Conservation (phyloP, 805 yeast genomes). For the Ogataea haglerorum region DNA sequence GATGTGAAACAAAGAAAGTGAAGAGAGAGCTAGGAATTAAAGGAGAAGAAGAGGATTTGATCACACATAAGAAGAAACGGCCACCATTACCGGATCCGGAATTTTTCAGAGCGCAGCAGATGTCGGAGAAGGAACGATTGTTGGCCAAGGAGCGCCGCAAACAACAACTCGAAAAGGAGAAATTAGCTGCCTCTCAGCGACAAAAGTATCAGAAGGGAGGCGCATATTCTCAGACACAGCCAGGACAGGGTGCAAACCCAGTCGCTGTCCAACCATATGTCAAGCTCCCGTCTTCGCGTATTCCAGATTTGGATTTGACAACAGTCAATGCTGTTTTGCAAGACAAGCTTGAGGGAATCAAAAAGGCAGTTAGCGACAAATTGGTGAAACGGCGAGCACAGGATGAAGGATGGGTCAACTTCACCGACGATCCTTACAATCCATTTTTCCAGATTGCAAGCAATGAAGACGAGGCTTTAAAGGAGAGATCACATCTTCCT, state of each 20-base stretch:
- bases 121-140: constrained; percentile 18
- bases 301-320: constrained; percentile 87
- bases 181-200: constrained; percentile 22
- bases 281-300: constrained; percentile 81
- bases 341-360: constrained; percentile 74
- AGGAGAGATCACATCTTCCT: constrained; percentile 65
- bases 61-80: constrained; percentile 72
- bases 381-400: constrained; percentile 66
- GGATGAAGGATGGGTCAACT: constrained; percentile 75
- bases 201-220: constrained; percentile 22
- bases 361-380: constrained; percentile 81
- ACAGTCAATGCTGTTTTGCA: constrained; percentile 73
- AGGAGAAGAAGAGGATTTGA: constrained; percentile 81
- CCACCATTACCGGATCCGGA: constrained; percentile 22
- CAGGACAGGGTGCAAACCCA: constrained; percentile 20
- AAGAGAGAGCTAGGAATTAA: constrained; percentile 73
- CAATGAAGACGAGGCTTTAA: constrained; percentile 39
- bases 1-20: constrained; percentile 66
- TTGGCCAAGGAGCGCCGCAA: constrained; percentile 20
- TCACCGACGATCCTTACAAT: constrained; percentile 81
- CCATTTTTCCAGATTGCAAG: constrained; percentile 73
- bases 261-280: constrained; percentile 71
- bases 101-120: constrained; percentile 13
- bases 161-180: constrained; percentile 21
- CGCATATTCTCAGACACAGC: constrained; percentile 23